These are phyloP conservation scores for Fagus crenata DNA, from an alignment of 306 rosid species.

Conservation along the genomic window DNA sequence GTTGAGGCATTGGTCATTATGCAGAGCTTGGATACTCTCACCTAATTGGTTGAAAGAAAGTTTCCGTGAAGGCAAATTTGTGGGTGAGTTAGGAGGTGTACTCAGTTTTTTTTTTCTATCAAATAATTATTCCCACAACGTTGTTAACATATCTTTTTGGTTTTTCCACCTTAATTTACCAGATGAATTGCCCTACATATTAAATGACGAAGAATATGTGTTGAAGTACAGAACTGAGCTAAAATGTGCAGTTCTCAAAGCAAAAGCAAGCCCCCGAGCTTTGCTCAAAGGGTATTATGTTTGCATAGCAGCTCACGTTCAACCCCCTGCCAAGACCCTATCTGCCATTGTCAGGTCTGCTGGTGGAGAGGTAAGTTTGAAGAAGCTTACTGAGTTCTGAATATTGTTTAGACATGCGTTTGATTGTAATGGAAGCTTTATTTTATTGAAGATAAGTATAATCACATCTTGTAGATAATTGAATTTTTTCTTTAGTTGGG, in stretches of 20 bases:
- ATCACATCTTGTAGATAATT: not conserved
- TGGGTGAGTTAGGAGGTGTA: constrained; percentile 55
- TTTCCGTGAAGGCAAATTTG: constrained; percentile 72
- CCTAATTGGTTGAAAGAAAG: constrained; percentile 86
- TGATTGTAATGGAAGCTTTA: not conserved
- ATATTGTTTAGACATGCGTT: not conserved
- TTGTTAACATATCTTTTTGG: constrained; percentile 8
- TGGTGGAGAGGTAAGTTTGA: constrained; percentile 78
- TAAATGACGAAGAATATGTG: constrained; percentile 63
- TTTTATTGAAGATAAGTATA: not conserved
- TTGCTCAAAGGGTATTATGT: constrained; percentile 71
- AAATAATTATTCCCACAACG: constrained; percentile 11
- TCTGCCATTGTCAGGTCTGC: constrained; percentile 71
- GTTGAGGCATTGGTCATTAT: constrained; percentile 28
- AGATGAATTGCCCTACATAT: constrained; percentile 73
- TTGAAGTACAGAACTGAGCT: constrained; percentile 63
- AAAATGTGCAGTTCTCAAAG: constrained; percentile 63
- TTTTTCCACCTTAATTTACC: constrained; percentile 33
- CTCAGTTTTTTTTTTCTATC: not conserved
- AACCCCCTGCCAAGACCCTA: constrained; percentile 56
- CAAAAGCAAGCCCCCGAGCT: constrained; percentile 57
- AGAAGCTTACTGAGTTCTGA: constrained; percentile 13
- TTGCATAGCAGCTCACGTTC: constrained; percentile 67
- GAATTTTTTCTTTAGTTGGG: not conserved
- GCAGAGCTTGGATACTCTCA: constrained; percentile 89